Base-by-base conservation (phyloP, 2,329 filamentous ascomycete genomes). In the Ophiostoma himal-ulmi region DNA sequence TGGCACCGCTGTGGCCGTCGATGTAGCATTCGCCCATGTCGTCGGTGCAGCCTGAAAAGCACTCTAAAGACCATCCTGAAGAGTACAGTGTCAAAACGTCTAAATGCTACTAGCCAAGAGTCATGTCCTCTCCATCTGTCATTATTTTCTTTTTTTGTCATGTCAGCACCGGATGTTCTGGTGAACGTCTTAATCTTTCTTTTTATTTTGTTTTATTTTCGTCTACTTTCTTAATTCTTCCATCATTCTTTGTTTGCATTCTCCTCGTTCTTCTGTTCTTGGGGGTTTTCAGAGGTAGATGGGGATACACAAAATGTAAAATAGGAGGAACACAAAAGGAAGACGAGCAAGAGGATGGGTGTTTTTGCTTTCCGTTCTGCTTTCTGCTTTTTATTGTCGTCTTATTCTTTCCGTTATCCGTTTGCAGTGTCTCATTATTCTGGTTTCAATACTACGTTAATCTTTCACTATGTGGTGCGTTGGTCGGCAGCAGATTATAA, bases 41-140 rank as follows among this genome's bases (percentile, higher is more conserved):
- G 17, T 8, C 17, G 44, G 17, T 48, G 44, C 44, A 48, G 44
- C 44, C 44, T n/a, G 14, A 77, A 77, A 68, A 75, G 14, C 37
- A 8, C 26, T 20, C 44, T 48, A 5, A 48, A 48, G 44, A 48
- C 7, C 17, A 48, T 48, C 7, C 30, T 30, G 30, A 30, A 30
- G 30, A 30, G 30, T 30, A 30, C 30, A 30, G 30, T 30, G 30
- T 17, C 17, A 17, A 48, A 48, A 20, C 20, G 17, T 17, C 44
- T 7, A 48, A 6, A 20, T 44, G 44, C 44, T 48, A 20, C 44
- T 48, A 48, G 37, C 37, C 11, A 39, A 39, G 37, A 39, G 37
- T 39, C 37, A 48, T 48, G 17, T 48, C 37, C 37, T 48, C 44
- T 5, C 44, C 17, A n/a, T 48, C 44, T 64, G 14, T n/a, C 11